phyloP scores from a whole-genome alignment of 345 rosid genomes.

The Arabidopsis suecica region DNA sequence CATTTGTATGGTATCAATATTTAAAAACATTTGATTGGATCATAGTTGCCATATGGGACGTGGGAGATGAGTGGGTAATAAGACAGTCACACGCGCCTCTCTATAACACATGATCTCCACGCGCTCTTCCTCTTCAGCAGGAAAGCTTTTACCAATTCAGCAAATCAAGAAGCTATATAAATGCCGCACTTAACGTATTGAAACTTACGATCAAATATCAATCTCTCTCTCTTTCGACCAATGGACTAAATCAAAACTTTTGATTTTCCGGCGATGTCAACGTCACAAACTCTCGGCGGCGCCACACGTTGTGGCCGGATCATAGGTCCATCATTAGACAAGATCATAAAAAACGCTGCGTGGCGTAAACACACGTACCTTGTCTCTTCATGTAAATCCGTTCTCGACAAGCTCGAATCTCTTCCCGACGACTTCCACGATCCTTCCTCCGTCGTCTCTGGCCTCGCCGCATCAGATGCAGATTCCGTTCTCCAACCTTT shows the following conservation, averaged over 20 bases:
- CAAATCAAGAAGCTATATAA: conserved; percentile 41
- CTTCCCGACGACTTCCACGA: conserved; percentile 54
- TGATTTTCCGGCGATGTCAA: conserved; percentile 52
- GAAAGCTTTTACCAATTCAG: conserved; percentile 46
- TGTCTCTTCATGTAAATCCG: conserved; percentile 86
- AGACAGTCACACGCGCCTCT: conserved; percentile 35
- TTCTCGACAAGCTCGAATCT: conserved; percentile 79
- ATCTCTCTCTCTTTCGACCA: neutral
- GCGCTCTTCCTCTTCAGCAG: conserved; percentile 40
- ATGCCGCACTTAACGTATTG: neutral
- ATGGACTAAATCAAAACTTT: conserved; percentile 21
- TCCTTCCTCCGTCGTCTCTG: conserved; percentile 59
- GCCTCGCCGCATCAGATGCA: conserved; percentile 69
- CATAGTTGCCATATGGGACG: conserved; percentile 29
- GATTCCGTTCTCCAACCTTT: conserved; percentile 71
- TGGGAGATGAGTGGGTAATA: conserved; percentile 39
- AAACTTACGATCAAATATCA: conserved; percentile 37
- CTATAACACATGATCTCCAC: conserved; percentile 5
- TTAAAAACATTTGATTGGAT: conserved; percentile 11
- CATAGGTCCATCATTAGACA: conserved; percentile 79
- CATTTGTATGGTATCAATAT: conserved; percentile 1
- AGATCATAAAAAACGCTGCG: conserved; percentile 93
- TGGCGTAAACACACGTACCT: conserved; percentile 95
- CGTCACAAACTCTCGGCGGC: conserved; percentile 82
- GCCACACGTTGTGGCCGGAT: conserved; percentile 80